phyloP scores from a whole-genome alignment of 192 early-diverging fungal genomes.

The Spinellus fusiger region DNA sequence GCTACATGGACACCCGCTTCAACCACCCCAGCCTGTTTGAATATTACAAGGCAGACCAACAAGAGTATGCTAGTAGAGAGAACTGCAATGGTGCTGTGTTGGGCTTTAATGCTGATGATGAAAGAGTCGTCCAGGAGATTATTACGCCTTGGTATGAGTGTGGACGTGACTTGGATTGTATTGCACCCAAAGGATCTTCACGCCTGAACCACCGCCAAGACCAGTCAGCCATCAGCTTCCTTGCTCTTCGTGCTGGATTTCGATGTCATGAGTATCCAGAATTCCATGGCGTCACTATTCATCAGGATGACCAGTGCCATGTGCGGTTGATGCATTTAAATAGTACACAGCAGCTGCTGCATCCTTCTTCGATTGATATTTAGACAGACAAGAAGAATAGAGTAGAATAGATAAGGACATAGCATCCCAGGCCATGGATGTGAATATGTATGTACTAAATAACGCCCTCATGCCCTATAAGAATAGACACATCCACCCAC shows the following conservation, averaged over 20 bases:
- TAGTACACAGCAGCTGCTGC: not conserved
- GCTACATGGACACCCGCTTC: conserved; percentile 32
- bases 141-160: conserved; percentile 39
- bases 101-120: conserved; percentile 37
- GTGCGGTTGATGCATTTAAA: conserved; percentile 2
- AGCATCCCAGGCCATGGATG: not conserved
- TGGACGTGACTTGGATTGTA: conserved; percentile 35
- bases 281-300: conserved; percentile 41
- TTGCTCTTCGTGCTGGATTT: conserved; percentile 31
- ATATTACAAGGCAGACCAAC: conserved; percentile 29
- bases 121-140: conserved; percentile 26
- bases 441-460: not conserved
- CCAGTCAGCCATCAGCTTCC: conserved; percentile 40
- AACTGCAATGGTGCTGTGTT: conserved; percentile 47
- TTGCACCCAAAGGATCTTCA: conserved; percentile 40
- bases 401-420: not conserved
- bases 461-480: too few species aligned
- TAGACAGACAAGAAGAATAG: not conserved
- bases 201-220: conserved; percentile 47
- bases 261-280: conserved; percentile 37
- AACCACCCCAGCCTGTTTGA: conserved; percentile 37
- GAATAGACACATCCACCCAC: too few species aligned
- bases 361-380: conserved; percentile 1
- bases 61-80: conserved; percentile 24
- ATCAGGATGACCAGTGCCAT: conserved; percentile 23